These are phyloP conservation scores for Vigna nakashimae DNA, from an alignment of 306 rosid genomes.

Conservation along the genomic window DNA sequence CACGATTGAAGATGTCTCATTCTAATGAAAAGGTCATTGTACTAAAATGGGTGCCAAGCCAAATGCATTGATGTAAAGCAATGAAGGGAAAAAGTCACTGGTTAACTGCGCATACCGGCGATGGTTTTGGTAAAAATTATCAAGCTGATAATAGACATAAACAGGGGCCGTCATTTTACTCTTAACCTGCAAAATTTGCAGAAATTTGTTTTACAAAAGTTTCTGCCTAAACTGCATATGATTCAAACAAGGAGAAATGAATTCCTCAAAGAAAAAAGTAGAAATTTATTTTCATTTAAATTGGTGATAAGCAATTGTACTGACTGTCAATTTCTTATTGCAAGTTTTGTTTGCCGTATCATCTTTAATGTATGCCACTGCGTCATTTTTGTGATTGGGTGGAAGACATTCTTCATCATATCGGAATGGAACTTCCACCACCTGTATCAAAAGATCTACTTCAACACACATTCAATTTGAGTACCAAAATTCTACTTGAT, in stretches of 20 bases:
- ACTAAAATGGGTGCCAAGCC: background rate
- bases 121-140: constrained; percentile 85
- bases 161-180: constrained; percentile 76
- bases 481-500: background rate
- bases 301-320: constrained; percentile 45
- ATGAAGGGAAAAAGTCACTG: background rate
- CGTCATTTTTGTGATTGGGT: constrained; percentile 28
- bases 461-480: constrained; percentile 22
- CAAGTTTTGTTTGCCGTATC: constrained; percentile 65
- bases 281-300: constrained; percentile 7
- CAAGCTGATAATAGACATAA: constrained; percentile 83
- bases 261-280: background rate
- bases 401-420: constrained; percentile 78
- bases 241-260: constrained; percentile 16
- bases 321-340: constrained; percentile 57
- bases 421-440: constrained; percentile 66
- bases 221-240: background rate
- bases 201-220: constrained; percentile 22
- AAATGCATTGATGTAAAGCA: constrained; percentile 6
- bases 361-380: constrained; percentile 60
- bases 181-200: constrained; percentile 67
- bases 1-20: background rate
- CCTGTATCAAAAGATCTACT: constrained; percentile 55
- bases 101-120: constrained; percentile 62
- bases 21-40: background rate